Evolutionary conservation across 2,329 filamentous ascomycete genomes (phyloP).

Genomic region (Plenodomus tracheiphilus): DNA sequence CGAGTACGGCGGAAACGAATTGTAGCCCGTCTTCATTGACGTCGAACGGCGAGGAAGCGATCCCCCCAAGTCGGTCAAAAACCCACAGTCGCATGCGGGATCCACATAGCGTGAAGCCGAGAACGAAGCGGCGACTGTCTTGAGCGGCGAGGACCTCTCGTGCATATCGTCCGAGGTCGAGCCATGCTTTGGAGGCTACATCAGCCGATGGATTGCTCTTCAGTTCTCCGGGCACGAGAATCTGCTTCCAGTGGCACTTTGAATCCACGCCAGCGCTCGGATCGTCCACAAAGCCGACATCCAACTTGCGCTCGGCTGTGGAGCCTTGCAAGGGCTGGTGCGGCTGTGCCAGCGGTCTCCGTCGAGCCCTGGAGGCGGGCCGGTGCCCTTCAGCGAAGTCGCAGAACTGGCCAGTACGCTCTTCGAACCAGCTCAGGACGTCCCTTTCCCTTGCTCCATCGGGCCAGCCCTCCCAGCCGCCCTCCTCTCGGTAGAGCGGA

Average conservation of each 20-base stretch:
- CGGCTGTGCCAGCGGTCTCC: conserved; percentile 20
- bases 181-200: conserved; percentile 23
- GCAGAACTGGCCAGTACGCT: conserved; percentile 18
- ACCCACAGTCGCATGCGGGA: conserved; percentile 53
- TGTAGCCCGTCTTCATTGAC: conserved; percentile 48
- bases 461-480: conserved; percentile 25
- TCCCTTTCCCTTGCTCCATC: conserved; percentile 22
- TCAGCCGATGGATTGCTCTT: no score
- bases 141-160: conserved; percentile 48
- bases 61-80: conserved; percentile 53
- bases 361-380: conserved; percentile 10
- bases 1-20: conserved; percentile 33
- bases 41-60: conserved; percentile 51
- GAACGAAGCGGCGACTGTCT: conserved; percentile 43
- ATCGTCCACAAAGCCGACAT: conserved; percentile 29
- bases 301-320: conserved; percentile 26
- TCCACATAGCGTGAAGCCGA: conserved; percentile 55
- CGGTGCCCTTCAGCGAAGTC: conserved; percentile 17
- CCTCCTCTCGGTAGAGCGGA: conserved; percentile 21
- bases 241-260: conserved; percentile 3
- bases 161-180: conserved; percentile 50
- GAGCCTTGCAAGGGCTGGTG: conserved; percentile 26
- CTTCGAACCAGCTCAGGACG: conserved; percentile 25
- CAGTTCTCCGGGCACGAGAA: no score
- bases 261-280: conserved; percentile 17